A percentile compares a stretch with the other conserved stretches of the same genome.
These are phyloP conservation scores for Purpureocillium takamizusanense DNA, from an alignment of 2,329 filamentous ascomycete species.

Conservation along the genomic window DNA sequence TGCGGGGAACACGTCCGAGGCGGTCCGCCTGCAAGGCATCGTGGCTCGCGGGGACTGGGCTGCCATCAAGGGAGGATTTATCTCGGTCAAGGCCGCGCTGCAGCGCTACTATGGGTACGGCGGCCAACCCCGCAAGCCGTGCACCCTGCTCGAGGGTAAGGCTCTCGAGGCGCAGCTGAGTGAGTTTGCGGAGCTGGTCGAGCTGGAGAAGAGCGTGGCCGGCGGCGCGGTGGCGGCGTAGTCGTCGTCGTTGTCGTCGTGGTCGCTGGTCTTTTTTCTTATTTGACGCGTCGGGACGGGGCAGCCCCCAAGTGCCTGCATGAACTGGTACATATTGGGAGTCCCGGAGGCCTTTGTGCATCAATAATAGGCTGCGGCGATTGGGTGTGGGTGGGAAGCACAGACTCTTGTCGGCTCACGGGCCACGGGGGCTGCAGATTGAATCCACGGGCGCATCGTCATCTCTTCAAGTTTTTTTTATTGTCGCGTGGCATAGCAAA, in stretches of 20 bases:
- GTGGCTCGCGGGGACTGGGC: conserved; percentile 62
- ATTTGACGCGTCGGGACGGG: too few relatives aligned
- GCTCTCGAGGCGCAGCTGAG: conserved; percentile 12
- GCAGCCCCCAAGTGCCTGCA: too few relatives aligned
- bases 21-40: conserved; percentile 52
- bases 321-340: too few relatives aligned
- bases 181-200: conserved; percentile 13
- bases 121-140: conserved; percentile 47
- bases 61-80: conserved; percentile 59
- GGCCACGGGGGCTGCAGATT: too few relatives aligned
- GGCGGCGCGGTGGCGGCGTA: neutral
- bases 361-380: too few relatives aligned
- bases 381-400: too few relatives aligned
- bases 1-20: conserved; percentile 48
- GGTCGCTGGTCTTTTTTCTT: too few relatives aligned
- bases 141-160: conserved; percentile 15
- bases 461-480: too few relatives aligned
- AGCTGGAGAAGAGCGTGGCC: conserved; percentile 8
- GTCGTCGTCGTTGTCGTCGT: too few relatives aligned
- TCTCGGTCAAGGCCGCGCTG: conserved; percentile 59
- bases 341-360: too few relatives aligned
- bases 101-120: conserved; percentile 57
- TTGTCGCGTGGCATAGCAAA: conserved; percentile 1
- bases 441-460: neutral
- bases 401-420: too few relatives aligned